phyloP scores from a whole-genome alignment of 164 flowering plant genomes.

The Berberis thunbergii region DNA sequence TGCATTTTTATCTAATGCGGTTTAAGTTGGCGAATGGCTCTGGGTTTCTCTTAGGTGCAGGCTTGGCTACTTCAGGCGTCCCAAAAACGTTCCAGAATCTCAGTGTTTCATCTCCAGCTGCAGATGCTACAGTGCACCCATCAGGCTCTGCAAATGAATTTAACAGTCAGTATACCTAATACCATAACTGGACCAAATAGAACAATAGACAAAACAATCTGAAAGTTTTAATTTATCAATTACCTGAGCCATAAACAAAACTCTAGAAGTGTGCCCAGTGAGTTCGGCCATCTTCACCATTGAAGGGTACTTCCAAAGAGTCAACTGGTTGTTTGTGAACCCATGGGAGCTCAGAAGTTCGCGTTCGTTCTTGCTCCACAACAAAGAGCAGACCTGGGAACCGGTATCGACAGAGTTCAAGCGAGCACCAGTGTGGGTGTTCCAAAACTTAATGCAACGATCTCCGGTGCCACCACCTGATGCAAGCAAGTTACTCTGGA shows the following conservation, averaged over 20 bases:
- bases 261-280: slow-evolving; percentile 58
- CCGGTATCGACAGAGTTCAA: slow-evolving; percentile 60
- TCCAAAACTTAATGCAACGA: slow-evolving; percentile 57
- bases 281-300: slow-evolving; percentile 63
- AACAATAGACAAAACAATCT: not conserved
- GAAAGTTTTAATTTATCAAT: not conserved
- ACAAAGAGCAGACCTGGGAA: slow-evolving; percentile 53
- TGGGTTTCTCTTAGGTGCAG: slow-evolving; percentile 20
- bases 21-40: slow-evolving; percentile 44
- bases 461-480: slow-evolving; percentile 61
- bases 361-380: slow-evolving; percentile 56
- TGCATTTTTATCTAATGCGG: slow-evolving; percentile 27
- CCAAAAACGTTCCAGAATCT: slow-evolving; percentile 51
- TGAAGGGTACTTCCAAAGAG: slow-evolving; percentile 63
- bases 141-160: slow-evolving; percentile 29
- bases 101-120: slow-evolving; percentile 43
- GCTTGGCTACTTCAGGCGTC: slow-evolving; percentile 29
- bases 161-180: not conserved
- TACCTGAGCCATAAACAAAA: slow-evolving; percentile 62
- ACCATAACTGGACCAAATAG: not conserved
- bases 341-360: slow-evolving; percentile 65
- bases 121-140: slow-evolving; percentile 55
- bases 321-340: slow-evolving; percentile 49
- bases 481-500: slow-evolving; percentile 51
- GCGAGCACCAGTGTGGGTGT: slow-evolving; percentile 56